Conservation (phyloP, 495 filamentous ascomycete species). For the Delitschia confertaspora region DNA sequence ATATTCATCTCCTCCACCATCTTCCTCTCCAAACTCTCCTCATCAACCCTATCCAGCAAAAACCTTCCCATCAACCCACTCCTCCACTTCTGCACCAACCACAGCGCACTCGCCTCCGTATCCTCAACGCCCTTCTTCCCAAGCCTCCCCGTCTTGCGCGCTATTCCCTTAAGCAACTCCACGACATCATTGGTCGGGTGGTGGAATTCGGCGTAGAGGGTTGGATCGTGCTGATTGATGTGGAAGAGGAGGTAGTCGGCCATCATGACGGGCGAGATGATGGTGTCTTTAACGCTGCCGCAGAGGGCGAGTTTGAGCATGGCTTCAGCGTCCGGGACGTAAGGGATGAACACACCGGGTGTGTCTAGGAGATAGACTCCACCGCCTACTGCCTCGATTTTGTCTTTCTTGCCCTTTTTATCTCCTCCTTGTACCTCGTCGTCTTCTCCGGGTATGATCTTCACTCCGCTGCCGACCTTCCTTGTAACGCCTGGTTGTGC, state of each 20-base stretch:
- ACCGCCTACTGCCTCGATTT: conserved; percentile 22
- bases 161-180: conserved; percentile 58
- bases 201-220: conserved; percentile 55
- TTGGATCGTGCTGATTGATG: conserved; percentile 55
- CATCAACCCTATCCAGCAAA: conserved; percentile 66
- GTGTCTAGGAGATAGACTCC: conserved; percentile 64
- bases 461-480: conserved; percentile 73
- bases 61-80: conserved; percentile 66
- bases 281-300: conserved; percentile 80
- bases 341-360: conserved; percentile 87
- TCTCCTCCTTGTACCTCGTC: conserved; percentile 28
- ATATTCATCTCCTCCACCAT: conserved; percentile 19
- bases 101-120: conserved; percentile 64
- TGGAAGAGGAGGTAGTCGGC: conserved; percentile 85
- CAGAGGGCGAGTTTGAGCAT: conserved; percentile 91
- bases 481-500: conserved; percentile 82
- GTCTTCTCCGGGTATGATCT: conserved; percentile 55
- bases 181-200: conserved; percentile 73
- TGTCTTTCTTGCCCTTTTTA: too few species aligned
- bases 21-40: conserved; percentile 43
- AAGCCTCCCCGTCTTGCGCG: conserved; percentile 64
- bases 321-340: conserved; percentile 68
- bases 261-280: conserved; percentile 64
- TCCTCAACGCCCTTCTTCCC: conserved; percentile 64
- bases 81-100: conserved; percentile 79